Conservation (phyloP, 768 basidiomycete genomes). For the Termitomyces heimii region DNA sequence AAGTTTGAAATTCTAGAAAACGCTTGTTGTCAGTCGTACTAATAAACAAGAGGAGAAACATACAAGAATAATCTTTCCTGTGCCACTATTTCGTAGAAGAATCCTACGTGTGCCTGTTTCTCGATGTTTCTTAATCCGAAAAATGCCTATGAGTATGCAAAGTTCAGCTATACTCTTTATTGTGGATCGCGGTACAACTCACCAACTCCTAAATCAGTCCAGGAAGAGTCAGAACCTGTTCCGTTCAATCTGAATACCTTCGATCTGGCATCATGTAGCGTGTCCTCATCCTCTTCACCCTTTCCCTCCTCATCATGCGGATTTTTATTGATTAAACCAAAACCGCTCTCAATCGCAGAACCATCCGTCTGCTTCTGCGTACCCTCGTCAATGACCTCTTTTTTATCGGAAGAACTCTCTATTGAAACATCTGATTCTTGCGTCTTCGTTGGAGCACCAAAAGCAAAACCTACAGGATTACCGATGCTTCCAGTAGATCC, state of each 20-base stretch:
- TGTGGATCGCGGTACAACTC: slow-evolving; percentile 18
- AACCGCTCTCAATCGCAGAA: slow-evolving; percentile 18
- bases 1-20: slow-evolving; percentile 64
- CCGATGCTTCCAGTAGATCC: slow-evolving; percentile 43
- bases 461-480: slow-evolving; percentile 61
- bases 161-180: background rate
- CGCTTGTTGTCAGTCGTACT: slow-evolving; percentile 3
- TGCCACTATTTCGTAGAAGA: slow-evolving; percentile 65
- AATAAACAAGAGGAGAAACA: slow-evolving; percentile 21
- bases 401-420: background rate
- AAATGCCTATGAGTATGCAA: slow-evolving; percentile 39
- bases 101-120: slow-evolving; percentile 51
- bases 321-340: slow-evolving; percentile 19
- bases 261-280: slow-evolving; percentile 46
- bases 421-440: slow-evolving; percentile 10
- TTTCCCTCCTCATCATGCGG: slow-evolving; percentile 69
- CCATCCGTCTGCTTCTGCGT: slow-evolving; percentile 11
- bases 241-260: slow-evolving; percentile 60
- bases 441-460: slow-evolving; percentile 34
- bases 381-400: slow-evolving; percentile 4
- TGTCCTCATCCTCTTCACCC: slow-evolving; percentile 79
- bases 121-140: slow-evolving; percentile 73
- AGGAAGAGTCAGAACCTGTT: slow-evolving; percentile 32
- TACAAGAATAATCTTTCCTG: slow-evolving; percentile 72
- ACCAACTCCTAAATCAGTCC: slow-evolving; percentile 70